phyloP scores from a whole-genome alignment of 208 protist genomes.

The Trypanosomatidae sp. region DNA sequence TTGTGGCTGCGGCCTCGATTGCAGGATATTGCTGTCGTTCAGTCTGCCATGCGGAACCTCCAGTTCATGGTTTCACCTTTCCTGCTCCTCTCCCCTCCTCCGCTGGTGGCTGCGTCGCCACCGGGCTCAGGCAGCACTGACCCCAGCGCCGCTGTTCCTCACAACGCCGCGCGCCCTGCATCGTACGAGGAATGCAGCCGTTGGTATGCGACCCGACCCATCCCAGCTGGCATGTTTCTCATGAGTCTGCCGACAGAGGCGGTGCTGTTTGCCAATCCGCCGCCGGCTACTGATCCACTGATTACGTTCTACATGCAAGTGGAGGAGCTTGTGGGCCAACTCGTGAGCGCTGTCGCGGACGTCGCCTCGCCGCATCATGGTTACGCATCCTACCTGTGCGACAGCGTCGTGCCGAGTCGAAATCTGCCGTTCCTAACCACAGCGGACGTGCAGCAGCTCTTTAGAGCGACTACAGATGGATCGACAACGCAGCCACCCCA shows the following conservation, averaged over 20 bases:
- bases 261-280: slow-evolving; percentile 66
- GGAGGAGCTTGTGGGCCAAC: slow-evolving; percentile 75
- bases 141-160: background rate
- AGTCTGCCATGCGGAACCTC: slow-evolving; percentile 34
- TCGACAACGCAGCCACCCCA: background rate
- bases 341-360: slow-evolving; percentile 50
- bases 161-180: slow-evolving; percentile 8
- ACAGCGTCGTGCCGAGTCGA: slow-evolving; percentile 60
- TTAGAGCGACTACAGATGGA: slow-evolving; percentile 7
- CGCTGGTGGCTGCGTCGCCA: background rate
- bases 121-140: background rate
- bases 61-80: slow-evolving; percentile 64
- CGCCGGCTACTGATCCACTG: slow-evolving; percentile 45
- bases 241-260: slow-evolving; percentile 72
- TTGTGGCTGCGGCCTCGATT: slow-evolving; percentile 35
- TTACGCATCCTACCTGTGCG: slow-evolving; percentile 75
- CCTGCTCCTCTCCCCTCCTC: slow-evolving; percentile 47
- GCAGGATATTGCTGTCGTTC: slow-evolving; percentile 59
- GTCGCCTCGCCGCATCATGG: slow-evolving; percentile 44
- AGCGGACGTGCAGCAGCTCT: slow-evolving; percentile 32
- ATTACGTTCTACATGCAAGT: slow-evolving; percentile 74
- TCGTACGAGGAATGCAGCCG: slow-evolving; percentile 36
- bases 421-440: slow-evolving; percentile 76
- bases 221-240: slow-evolving; percentile 77
- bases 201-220: slow-evolving; percentile 60